These are phyloP conservation scores for Penicillium cataractarum DNA, from an alignment of 495 filamentous ascomycete genomes.

Conservation along the genomic window DNA sequence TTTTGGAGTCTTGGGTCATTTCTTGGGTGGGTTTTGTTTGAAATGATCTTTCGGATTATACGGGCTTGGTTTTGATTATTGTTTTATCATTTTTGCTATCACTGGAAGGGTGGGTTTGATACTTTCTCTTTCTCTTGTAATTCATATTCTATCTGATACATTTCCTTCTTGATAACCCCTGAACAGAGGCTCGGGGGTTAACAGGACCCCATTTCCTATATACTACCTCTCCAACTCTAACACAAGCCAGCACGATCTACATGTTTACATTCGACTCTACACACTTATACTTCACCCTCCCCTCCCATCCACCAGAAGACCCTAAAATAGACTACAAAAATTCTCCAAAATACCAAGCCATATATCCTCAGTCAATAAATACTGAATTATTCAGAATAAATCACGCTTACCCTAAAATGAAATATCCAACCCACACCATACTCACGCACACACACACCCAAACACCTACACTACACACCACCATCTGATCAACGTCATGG, in stretches of 20 bases:
- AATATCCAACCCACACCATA: background rate
- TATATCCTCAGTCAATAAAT: background rate
- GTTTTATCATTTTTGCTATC: background rate
- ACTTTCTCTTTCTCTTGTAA: background rate
- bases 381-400: background rate
- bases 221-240: background rate
- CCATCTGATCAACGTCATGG: slow-evolving; percentile 3
- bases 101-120: background rate
- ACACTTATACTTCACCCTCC: background rate
- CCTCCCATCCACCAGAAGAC: background rate
- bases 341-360: background rate
- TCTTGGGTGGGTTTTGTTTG: background rate
- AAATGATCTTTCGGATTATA: slow-evolving; percentile 2
- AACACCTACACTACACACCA: background rate
- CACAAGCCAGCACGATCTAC: slow-evolving; percentile 8
- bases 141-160: background rate
- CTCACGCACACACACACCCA: background rate
- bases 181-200: background rate
- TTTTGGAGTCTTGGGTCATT: slow-evolving; percentile 11
- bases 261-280: background rate
- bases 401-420: background rate
- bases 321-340: slow-evolving; percentile 1
- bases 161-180: background rate
- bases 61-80: background rate
- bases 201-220: slow-evolving; percentile 23